Percentiles rank a stretch among this genome's conserved stretches.
Conservation (phyloP, 768 basidiomycete species). For the Tylopilus vinaceipallidus region DNA sequence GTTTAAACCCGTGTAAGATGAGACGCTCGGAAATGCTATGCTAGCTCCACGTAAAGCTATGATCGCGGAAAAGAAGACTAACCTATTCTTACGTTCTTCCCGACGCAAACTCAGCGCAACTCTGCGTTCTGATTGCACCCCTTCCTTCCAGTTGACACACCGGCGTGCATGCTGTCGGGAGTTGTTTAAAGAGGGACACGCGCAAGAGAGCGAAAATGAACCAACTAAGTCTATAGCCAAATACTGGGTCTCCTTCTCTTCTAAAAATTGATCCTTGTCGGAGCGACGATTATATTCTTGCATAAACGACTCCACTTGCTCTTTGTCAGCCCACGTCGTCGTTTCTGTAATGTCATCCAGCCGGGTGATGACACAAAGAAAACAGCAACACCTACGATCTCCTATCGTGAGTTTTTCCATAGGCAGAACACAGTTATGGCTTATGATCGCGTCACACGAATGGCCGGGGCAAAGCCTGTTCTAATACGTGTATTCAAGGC, state of each 20-base stretch:
- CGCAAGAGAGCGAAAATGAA: background rate
- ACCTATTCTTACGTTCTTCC: background rate
- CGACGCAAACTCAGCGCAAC: background rate
- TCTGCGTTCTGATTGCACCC: background rate
- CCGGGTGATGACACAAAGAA: background rate
- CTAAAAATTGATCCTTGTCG: background rate
- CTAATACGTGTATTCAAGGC: background rate
- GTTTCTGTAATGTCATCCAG: background rate
- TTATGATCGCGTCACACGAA: background rate
- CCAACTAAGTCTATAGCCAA: background rate
- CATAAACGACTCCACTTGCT: background rate
- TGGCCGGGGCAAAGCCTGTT: background rate
- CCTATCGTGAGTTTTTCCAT: background rate
- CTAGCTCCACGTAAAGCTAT: too few relatives aligned
- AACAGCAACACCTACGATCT: background rate
- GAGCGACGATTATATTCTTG: background rate
- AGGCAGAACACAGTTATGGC: background rate
- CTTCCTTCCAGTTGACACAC: background rate
- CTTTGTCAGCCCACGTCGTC: background rate
- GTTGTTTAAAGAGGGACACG: background rate
- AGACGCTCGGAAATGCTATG: constrained; percentile 1
- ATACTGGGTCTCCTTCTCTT: background rate
- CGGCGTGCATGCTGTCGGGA: background rate
- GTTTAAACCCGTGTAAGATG: background rate
- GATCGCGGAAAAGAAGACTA: background rate